A percentile compares a stretch with the other conserved stretches of the same genome.
phyloP scores from a whole-genome alignment of 2,329 filamentous ascomycete species.

The Alternaria triticimaculans region DNA sequence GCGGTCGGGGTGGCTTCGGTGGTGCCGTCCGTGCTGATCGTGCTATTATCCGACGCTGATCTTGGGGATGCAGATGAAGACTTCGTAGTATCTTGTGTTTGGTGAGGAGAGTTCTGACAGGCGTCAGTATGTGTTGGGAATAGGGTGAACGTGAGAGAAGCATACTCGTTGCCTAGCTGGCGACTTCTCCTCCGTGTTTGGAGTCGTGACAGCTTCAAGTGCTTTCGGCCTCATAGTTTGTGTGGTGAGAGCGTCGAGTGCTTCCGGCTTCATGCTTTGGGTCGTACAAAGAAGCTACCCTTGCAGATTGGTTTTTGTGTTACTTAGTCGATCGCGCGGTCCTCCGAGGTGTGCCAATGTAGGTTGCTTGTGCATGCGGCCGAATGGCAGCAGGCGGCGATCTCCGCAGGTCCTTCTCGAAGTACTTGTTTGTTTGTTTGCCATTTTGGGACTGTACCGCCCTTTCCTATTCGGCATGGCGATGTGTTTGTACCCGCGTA shows the following conservation, averaged over 20 bases:
- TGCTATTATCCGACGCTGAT: slow-evolving; percentile 14
- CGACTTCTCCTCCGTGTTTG: background rate
- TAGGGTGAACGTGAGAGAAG: background rate
- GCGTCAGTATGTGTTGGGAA: background rate
- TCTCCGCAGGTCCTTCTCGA: background rate
- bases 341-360: background rate
- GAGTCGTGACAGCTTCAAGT: slow-evolving; percentile 19
- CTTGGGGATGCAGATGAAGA: slow-evolving; percentile 1
- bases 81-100: background rate
- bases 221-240: slow-evolving; percentile 25
- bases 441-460: background rate
- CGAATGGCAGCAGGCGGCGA: background rate
- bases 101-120: background rate
- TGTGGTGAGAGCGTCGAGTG: slow-evolving; percentile 23
- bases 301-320: background rate
- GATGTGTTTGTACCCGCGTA: background rate
- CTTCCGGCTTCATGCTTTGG: slow-evolving; percentile 22
- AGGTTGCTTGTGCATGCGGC: background rate
- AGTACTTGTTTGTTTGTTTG: slow-evolving; percentile 3
- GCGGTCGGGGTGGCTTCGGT: slow-evolving; percentile 18
- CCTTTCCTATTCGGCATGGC: background rate
- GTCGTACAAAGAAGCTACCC: background rate
- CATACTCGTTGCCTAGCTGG: slow-evolving; percentile 8
- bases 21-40: slow-evolving; percentile 11
- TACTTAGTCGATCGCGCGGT: background rate